phyloP scores from a whole-genome alignment of 1,284 basidiomycete genomes.

The Tylopilus sp. region DNA sequence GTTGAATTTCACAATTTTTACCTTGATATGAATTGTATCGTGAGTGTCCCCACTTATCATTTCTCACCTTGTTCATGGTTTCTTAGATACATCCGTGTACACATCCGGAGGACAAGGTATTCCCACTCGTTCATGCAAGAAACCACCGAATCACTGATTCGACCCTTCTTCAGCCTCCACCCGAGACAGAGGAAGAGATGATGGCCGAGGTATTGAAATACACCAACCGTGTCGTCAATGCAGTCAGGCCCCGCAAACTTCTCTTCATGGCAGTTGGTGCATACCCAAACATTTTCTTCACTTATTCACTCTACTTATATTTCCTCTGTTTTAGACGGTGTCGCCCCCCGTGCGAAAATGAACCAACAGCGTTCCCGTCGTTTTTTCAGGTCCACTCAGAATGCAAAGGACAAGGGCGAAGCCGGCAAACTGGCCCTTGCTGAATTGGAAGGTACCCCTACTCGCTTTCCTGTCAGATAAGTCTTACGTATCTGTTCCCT shows the following conservation, averaged over 20 bases:
- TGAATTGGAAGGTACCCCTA: conserved; percentile 80
- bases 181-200: conserved; percentile 99
- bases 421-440: conserved; percentile 85
- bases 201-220: conserved; percentile 98
- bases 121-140: conserved; percentile 23
- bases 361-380: conserved; percentile 98
- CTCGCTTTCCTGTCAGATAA: conserved; percentile 1
- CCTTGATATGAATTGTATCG: conserved; percentile 94
- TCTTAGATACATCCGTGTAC: conserved; percentile 96
- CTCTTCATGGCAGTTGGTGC: conserved; percentile 98
- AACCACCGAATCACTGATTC: conserved; percentile 22
- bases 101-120: conserved; percentile 94
- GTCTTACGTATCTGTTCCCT: conserved; percentile 5
- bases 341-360: conserved; percentile 99
- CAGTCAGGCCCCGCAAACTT: conserved; percentile 95
- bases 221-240: conserved; percentile 97
- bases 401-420: conserved; percentile 94
- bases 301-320: conserved; percentile 2
- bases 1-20: conserved; percentile 97
- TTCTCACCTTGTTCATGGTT: not conserved
- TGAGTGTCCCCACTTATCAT: conserved; percentile 42
- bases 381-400: conserved; percentile 94
- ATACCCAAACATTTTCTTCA: conserved; percentile 30
- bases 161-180: conserved; percentile 73
- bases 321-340: conserved; percentile 76